Evolutionary conservation across 352 stramenopile species (phyloP), one percentile per base, ranked within the genome.

Genomic region (Globisporangium apiculatum): DNA sequence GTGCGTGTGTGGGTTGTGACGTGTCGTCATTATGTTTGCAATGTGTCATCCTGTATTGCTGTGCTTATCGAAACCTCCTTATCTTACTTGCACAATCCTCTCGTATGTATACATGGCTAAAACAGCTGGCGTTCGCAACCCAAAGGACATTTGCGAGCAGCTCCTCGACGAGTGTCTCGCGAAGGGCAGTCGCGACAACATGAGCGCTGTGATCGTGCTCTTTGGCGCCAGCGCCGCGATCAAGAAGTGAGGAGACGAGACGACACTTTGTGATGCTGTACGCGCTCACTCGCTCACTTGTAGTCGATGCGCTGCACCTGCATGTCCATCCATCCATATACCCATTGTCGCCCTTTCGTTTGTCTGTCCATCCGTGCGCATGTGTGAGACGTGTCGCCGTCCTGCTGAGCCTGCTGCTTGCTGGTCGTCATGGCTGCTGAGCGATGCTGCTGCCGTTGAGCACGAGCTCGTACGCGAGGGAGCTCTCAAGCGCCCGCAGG

Each of bases 171-270:
- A 91, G 47, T 95, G 86, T 58, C 66, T 95, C 45, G 61, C 76
- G 49, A 90, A 89, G 58, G 82, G 83, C 53, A 90, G 76, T 64
- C 82, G 83, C 41, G 86, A 95, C 71, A 95, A 95, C 59, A 95
- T 95, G 86, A 95, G 83, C 56, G 83, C 78, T 36, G 59, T 95
- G 60, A 63, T 95, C 43, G 83, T 95, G 56, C 74, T 95, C 54
- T 93, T 95, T 51, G 67, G 64, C 51, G 71, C 57, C 45, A 71
- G 61, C 18, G 49, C 52, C 69, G 73, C 60, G 57, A 47, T 38
- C 50, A 57, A 71, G 45, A 64, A 50, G 37, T n/a, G 62, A 36
- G 42, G 17, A 53, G 49, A 24, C 9, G 17, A 43, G 24, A 31
- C 24, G 24, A 31, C 24, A 31, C 24, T 31, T 31, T 31, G 24